Conservation (phyloP, 306 rosid species). For the Chamaecrista fasciculata region DNA sequence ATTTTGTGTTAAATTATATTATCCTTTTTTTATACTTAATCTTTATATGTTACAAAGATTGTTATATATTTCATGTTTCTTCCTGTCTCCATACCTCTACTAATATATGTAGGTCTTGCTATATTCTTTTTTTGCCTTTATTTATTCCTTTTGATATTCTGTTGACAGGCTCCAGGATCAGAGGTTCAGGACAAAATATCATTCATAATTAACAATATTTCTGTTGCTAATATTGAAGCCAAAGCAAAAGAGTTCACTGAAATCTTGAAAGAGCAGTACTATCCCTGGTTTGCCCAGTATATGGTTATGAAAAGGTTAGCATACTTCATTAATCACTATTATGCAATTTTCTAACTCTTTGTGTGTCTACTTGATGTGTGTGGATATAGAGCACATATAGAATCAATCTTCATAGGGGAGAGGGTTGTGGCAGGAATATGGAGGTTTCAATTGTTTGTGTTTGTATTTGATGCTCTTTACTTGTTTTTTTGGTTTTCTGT, state of each 20-base stretch:
- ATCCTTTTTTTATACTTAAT: conserved; percentile 2
- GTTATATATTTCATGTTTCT: background rate
- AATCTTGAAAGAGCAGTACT: conserved; percentile 73
- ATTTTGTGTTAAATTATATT: conserved; percentile 6
- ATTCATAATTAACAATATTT: conserved; percentile 83
- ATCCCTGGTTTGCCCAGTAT: conserved; percentile 98
- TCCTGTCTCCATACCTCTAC: background rate
- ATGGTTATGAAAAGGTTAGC: conserved; percentile 98
- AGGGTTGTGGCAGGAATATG: background rate
- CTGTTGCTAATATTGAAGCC: conserved; percentile 67
- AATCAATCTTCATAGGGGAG: background rate
- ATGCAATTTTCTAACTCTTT: conserved; percentile 8
- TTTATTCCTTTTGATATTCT: conserved; percentile 29
- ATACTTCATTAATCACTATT: conserved; percentile 1
- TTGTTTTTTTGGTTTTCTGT: background rate
- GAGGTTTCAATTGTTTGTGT: background rate
- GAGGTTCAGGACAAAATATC: conserved; percentile 96
- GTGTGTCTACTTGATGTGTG: conserved; percentile 1
- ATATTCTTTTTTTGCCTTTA: conserved; percentile 8
- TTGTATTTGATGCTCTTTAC: background rate
- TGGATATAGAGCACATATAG: background rate
- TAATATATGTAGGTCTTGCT: background rate
- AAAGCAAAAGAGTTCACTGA: conserved; percentile 78
- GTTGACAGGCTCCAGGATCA: conserved; percentile 83
- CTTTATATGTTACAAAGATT: background rate